phyloP scores from a whole-genome alignment of 116 monocot species.

The Cymodocea nodosa region DNA sequence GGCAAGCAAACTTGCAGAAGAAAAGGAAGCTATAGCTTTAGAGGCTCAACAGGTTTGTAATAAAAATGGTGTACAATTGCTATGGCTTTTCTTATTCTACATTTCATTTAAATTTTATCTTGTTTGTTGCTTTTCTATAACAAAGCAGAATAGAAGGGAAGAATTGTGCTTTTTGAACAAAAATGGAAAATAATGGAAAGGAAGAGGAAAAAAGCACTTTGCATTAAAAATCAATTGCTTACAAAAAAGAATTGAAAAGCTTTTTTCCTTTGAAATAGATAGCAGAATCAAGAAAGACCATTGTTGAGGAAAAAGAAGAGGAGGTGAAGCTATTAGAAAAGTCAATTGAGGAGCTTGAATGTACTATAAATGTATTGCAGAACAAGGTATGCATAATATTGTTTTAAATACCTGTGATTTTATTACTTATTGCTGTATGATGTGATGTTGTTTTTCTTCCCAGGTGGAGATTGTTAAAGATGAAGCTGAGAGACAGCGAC shows the following conservation, averaged over 20 bases:
- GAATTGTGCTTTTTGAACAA: no score
- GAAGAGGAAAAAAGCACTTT: no score
- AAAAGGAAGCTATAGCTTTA: conserved; percentile 75
- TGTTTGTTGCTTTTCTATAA: background rate
- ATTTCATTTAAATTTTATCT: background rate
- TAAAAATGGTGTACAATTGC: background rate
- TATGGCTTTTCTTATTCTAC: background rate
- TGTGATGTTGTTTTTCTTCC: background rate
- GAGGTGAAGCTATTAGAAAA: conserved; percentile 81
- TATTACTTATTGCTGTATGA: conserved; percentile 6
- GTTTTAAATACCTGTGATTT: background rate
- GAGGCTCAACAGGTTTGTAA: conserved; percentile 62
- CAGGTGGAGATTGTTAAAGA: conserved; percentile 70
- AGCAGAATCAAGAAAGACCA: conserved; percentile 42
- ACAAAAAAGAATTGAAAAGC: no score
- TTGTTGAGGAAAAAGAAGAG: conserved; percentile 80
- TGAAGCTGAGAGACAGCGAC: conserved; percentile 71
- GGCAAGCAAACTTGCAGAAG: conserved; percentile 69
- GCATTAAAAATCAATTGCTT: no score
- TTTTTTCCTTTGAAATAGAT: conserved; percentile 30
- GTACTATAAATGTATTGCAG: conserved; percentile 74
- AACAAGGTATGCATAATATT: conserved; percentile 41
- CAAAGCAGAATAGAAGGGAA: no score
- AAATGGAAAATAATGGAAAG: no score
- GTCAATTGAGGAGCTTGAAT: conserved; percentile 87